Base-by-base conservation (phyloP, 768 basidiomycete species). In the Strobilomyces echinocephalus region DNA sequence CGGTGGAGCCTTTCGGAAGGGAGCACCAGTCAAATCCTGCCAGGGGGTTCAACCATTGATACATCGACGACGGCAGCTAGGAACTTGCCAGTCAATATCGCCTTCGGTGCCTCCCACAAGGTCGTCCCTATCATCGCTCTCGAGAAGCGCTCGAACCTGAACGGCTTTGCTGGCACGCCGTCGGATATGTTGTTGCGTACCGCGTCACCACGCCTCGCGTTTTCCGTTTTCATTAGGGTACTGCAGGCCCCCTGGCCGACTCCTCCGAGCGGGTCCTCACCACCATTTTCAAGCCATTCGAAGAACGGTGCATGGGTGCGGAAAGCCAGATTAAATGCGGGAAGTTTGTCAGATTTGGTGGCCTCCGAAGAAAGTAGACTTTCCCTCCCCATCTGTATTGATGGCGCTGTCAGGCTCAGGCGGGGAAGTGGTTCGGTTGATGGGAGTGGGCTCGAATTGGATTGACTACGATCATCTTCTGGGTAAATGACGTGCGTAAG, bases 241-340 rank as follows among this genome's bases (percentile, higher is more conserved):
- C 31, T 30, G 10, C 61, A 50, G 20, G 69, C 62, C 2, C 59
- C 56, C 21, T 52, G 43, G 5, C 67, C 67, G 0, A 60, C 66
- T 31, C 61, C 63, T 31, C 61, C 63, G 1, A 60, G 61, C 3
- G 54, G 61, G 28, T 68, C 68, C 49, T 72, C 65, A 28, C 73
- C 76, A 21, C 77, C 76, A 18, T 79, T 79, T 66, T 90, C 88
- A 7, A 91, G 72, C 88, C 88, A 91, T 18, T 79, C 80, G 58
- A 90, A 91, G 62, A 79, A 88, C 2, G 78, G 77, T 7, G 72
- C 73, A 43, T 61, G 63, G 35, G 71, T 79, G 1, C 74, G 72
- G 61, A 90, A 89, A 11, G 88, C 88, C 59, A 84, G 73, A 62
- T 85, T 87, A 63, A 90, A 90, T 0, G 88, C 86, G 4, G 85